These are phyloP conservation scores for Polytrichum formosum DNA, from an alignment of 225 moss, liverwort and hornwort genomes.

Conservation along the genomic window DNA sequence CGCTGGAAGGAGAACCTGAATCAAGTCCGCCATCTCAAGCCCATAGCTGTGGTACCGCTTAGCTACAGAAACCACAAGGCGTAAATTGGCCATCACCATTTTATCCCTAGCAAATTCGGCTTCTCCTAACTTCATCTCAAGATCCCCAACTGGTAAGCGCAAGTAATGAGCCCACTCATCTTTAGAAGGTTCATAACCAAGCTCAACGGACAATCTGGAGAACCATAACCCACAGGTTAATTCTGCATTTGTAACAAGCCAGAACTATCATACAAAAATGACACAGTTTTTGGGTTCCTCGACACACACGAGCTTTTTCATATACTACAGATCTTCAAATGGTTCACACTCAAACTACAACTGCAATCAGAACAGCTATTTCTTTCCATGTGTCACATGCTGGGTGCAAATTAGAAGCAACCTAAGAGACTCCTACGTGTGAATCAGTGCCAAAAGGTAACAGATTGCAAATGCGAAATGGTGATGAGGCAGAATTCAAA, in stretches of 20 bases:
- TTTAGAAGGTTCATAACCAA: slow-evolving; percentile 78
- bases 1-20: slow-evolving; percentile 57
- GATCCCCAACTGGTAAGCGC: slow-evolving; percentile 56
- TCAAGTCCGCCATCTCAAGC: slow-evolving; percentile 93
- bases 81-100: slow-evolving; percentile 99
- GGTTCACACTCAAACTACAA: too few species aligned
- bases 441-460: too few species aligned
- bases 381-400: too few species aligned
- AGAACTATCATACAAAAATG: too few species aligned
- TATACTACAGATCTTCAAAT: too few species aligned
- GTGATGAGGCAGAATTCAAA: neutral
- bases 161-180: slow-evolving; percentile 82
- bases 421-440: too few species aligned
- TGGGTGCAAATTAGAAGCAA: too few species aligned
- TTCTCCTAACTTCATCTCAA: slow-evolving; percentile 74
- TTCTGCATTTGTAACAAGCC: too few species aligned
- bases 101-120: slow-evolving; percentile 94
- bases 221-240: slow-evolving; percentile 1
- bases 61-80: slow-evolving; percentile 92
- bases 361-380: too few species aligned
- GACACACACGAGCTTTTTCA: too few species aligned
- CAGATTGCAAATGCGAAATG: neutral
- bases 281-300: too few species aligned
- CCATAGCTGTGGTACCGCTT: slow-evolving; percentile 91
- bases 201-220: slow-evolving; percentile 65